These are phyloP conservation scores for Diaporthe ilicicola DNA, from an alignment of 2,329 filamentous ascomycete genomes.

Conservation along the genomic window DNA sequence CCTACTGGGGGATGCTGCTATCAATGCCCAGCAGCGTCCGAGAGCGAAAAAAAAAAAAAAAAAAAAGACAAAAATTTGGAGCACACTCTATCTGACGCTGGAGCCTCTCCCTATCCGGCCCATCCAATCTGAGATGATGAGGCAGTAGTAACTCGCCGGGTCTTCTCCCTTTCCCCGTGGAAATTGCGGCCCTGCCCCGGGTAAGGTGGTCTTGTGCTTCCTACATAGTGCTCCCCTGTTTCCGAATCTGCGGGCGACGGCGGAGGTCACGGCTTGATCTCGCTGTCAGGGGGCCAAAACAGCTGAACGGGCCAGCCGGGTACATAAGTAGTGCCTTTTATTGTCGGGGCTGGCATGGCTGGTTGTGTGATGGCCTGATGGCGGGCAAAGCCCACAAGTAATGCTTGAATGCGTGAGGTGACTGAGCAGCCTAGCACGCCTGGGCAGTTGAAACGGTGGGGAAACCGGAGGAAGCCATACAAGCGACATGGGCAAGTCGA, in stretches of 20 bases:
- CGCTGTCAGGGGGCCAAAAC: slow-evolving; percentile 10
- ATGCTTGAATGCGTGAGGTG: background rate
- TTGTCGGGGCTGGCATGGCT: slow-evolving; percentile 14
- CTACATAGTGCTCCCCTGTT: background rate
- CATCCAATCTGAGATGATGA: slow-evolving; percentile 8
- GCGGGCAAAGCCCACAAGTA: slow-evolving; percentile 19
- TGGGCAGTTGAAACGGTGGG: slow-evolving; percentile 31
- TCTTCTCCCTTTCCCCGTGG: slow-evolving; percentile 12
- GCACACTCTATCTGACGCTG: slow-evolving; percentile 26
- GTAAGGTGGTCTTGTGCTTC: background rate
- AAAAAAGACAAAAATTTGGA: slow-evolving; percentile 7
- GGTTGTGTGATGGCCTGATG: slow-evolving; percentile 25
- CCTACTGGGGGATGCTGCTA: background rate
- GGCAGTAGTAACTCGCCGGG: slow-evolving; percentile 6
- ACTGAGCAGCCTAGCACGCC: background rate
- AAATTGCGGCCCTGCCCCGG: slow-evolving; percentile 13
- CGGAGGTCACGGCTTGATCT: slow-evolving; percentile 24
- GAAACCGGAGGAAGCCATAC: slow-evolving; percentile 28
- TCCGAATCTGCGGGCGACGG: slow-evolving; percentile 9
- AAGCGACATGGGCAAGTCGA: background rate
- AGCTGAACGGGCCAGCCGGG: slow-evolving; percentile 15
- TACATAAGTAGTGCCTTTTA: too few species aligned
- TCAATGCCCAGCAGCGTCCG: background rate
- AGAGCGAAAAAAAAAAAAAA: background rate
- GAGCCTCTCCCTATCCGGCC: background rate